Evolutionary conservation across 2,329 filamentous ascomycete species (phyloP), one percentile per base, ranked within the genome.

Genomic region (Grosmannia clavigera): DNA sequence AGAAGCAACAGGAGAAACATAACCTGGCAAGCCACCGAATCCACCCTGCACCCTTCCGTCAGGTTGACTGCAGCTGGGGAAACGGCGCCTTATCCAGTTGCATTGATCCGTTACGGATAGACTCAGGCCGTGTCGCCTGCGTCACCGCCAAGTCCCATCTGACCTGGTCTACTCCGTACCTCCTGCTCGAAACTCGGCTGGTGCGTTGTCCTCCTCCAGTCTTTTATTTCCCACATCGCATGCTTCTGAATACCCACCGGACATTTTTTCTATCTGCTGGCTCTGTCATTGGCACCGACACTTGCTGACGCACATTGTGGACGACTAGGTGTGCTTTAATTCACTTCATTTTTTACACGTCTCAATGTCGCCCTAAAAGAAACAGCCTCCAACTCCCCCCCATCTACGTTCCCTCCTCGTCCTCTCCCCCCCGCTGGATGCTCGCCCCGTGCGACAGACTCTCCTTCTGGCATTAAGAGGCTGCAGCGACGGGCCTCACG

Each of bases 381-480:
- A 51, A 7, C 3, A 12, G 14, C 16, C 38, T 27, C n/a, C 25
- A 48, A 46, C 27, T n/a, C 27, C 35, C 46, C 29, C 19, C 16
- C 55, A 38, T 48, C 27, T 14, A 25, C 7, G 5, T 29, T 43
- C 38, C 38, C 38, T 40, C 38, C 12, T 43, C 38, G n/a, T 38
- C 33, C 25, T 25, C 19, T 19, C 29, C 29, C n/a, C 22, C 33
- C n/a, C 19, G 16, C 53, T 40, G n/a, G 11, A 6, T 14, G 12
- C 51, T 53, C 27, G 51, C 12, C 31, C 31, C 27, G 29, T 55
- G 16, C 19, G 11, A n/a, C n/a, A 38, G 33, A 46, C 57, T 57
- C 57, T 46, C 52, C 14, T 11, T 62, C 61, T 58, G 58, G 61
- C 38, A 60, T 57, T 48, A 53, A 54, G 58, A 48, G 55, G n/a